Evolutionary conservation across 1,284 basidiomycete species (phyloP), one percentile per base, ranked within the genome.

Genomic region (Malassezia japonica): DNA sequence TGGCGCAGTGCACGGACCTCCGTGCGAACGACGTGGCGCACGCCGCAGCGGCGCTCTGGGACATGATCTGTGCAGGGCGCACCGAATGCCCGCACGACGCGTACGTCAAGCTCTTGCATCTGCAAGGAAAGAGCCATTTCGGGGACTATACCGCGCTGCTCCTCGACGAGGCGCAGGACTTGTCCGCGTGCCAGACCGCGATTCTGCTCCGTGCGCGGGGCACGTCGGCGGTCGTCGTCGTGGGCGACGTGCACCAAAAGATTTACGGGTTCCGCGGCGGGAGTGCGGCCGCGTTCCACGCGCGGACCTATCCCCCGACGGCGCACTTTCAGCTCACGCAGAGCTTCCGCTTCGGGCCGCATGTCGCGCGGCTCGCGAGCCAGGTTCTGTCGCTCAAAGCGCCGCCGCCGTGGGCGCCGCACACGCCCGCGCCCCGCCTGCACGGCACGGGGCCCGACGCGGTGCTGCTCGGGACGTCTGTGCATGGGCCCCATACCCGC

Each of bases 221-320:
- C 29, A 46, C 59, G 36, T 68, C 62, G 34, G 65, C 60, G 18
- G 59, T 68, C 24, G 57, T 68, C 37, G 59, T 68, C 10, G 65
- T 68, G 18, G 65, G 65, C 38, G 65, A 68, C 39, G 57, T 61
- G 25, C 61, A 66, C 33, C 65, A 68, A 35, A 68, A 68, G 57
- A 65, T 68, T 39, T 68, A 68, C 41, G 65, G 60, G n/a, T 68
- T 68, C 31, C 59, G 65, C 10, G 65, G 65, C 8, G 65, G 63
- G 16, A 64, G 57, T 3, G 64, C 62, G 1, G 59, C 57, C 31
- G 61, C 64, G 1, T 68, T 68, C 52, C 57, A 68, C 47, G 60
- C 62, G 46, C 54, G 55, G n/a, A 43, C 57, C 16, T 61, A 65
- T 18, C 62, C 62, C 4, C 56, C 64, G 5, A 55, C 55, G 10